Conservation (phyloP, 1,284 basidiomycete species). For the Quambalaria eucalypti region DNA sequence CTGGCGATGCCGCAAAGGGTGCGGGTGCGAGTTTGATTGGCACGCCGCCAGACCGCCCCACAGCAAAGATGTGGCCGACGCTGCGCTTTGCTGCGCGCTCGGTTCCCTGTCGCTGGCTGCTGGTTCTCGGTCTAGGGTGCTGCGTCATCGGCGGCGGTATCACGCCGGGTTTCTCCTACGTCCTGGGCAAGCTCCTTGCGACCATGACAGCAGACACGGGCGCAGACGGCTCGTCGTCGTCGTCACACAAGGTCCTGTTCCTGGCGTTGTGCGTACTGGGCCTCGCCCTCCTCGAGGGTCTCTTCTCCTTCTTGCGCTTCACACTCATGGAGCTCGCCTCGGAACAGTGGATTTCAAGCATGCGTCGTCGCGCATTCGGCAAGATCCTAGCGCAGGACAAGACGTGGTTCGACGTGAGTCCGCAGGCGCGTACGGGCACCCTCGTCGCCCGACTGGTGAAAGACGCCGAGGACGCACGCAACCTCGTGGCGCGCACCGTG, state of each 20-base stretch:
- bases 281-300: slow-evolving; percentile 65
- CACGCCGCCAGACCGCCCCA: too few relatives aligned
- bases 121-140: slow-evolving; percentile 58
- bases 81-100: slow-evolving; percentile 61
- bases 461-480: slow-evolving; percentile 80
- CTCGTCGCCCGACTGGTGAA: slow-evolving; percentile 77
- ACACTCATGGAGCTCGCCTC: slow-evolving; percentile 56
- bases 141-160: slow-evolving; percentile 63
- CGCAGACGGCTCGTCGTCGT: slow-evolving; percentile 61
- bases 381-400: slow-evolving; percentile 73
- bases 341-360: slow-evolving; percentile 64
- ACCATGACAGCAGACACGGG: too few relatives aligned
- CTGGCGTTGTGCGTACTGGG: slow-evolving; percentile 53
- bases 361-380: slow-evolving; percentile 59
- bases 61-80: slow-evolving; percentile 38
- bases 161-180: slow-evolving; percentile 83
- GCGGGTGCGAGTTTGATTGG: too few relatives aligned
- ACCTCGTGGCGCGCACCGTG: slow-evolving; percentile 66
- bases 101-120: slow-evolving; percentile 63
- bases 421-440: slow-evolving; percentile 56
- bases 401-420: slow-evolving; percentile 71
- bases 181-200: slow-evolving; percentile 72
- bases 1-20: neutral
- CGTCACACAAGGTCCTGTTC: slow-evolving; percentile 49
- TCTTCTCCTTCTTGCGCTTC: slow-evolving; percentile 61